phyloP scores from a whole-genome alignment of 2,329 filamentous ascomycete species.

The Penicillium thymicola region DNA sequence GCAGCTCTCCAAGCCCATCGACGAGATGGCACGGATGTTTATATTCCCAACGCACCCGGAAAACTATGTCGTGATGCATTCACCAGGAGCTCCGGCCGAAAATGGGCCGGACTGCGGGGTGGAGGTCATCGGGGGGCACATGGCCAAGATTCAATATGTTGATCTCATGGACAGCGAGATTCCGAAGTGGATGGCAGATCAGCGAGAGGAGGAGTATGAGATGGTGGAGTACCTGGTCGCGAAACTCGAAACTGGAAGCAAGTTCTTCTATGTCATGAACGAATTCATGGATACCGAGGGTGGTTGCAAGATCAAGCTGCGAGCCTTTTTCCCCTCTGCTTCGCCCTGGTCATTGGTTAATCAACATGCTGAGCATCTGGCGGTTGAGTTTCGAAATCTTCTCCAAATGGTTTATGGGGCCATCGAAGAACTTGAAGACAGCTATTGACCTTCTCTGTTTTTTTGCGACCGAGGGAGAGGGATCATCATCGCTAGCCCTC shows the following conservation, averaged over 20 bases:
- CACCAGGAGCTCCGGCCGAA: not conserved
- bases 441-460: not conserved
- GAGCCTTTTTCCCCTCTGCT: constrained; percentile 3
- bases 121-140: constrained; percentile 6
- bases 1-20: not conserved
- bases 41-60: constrained; percentile 5
- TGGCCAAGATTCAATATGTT: constrained; percentile 2
- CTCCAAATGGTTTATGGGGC: constrained; percentile 1
- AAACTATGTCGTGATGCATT: constrained; percentile 4
- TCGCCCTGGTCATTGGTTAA: not conserved
- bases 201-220: not conserved
- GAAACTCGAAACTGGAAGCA: constrained; percentile 1
- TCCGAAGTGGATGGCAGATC: not conserved
- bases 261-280: constrained; percentile 7
- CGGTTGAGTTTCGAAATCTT: constrained; percentile 5
- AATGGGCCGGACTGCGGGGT: not conserved
- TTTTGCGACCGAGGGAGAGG: not conserved
- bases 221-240: constrained; percentile 1
- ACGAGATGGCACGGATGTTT: not conserved
- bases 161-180: not conserved
- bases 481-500: not conserved
- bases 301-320: constrained; percentile 6
- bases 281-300: constrained; percentile 2
- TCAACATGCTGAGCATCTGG: constrained; percentile 4
- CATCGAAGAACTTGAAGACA: constrained; percentile 1